Evolutionary conservation across 2,329 filamentous ascomycete species (phyloP), one percentile per base, ranked within the genome.

Genomic region (Penicillium italicum): DNA sequence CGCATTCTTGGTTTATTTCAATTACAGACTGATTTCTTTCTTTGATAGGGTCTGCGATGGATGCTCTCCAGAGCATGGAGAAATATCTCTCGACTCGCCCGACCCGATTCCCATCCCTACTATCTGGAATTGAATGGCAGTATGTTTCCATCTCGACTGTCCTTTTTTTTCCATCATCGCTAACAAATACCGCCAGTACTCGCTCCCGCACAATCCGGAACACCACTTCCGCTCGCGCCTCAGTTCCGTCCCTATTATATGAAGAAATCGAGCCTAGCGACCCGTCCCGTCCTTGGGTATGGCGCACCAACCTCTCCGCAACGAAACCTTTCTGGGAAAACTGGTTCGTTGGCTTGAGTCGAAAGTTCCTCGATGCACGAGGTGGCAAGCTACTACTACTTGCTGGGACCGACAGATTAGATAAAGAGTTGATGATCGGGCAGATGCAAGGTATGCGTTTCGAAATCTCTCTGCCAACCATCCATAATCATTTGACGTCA

Each of bases 291-390:
- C 80, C 83, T 2, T 95, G 89, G 88, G 81, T 82, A 55, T 99
- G 94, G 94, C 82, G 86, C 62, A 97, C 94, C 3, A 86, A 97
- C 69, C 80, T 97, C 26, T 84, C 82, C 0, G 84, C 85, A 36
- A 97, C 94, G 9, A 88, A 95, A 68, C 85, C 89, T 0, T 97
- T 92, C 72, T 99, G 93, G 93, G 87, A 94, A 72, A 88, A 85
- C 62, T 99, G 93, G 93, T 97, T 97, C 69, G 80, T 84, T 11
- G 91, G 91, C 0, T 80, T 97, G 65, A 96, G 90, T 72, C 84
- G 84, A 66, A 96, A 96, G 75, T 99, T 97, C 69, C 79, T 97
- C 41, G 82, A 80, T 50, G 90, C 89, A 0, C 85, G 82, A 59
- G 92, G 90, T 28, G 92, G 91, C 9, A 97, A 97, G 73, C 73